Evolutionary conservation across 345 rosid species (phyloP).

Genomic region (Toxicodendron radicans): DNA sequence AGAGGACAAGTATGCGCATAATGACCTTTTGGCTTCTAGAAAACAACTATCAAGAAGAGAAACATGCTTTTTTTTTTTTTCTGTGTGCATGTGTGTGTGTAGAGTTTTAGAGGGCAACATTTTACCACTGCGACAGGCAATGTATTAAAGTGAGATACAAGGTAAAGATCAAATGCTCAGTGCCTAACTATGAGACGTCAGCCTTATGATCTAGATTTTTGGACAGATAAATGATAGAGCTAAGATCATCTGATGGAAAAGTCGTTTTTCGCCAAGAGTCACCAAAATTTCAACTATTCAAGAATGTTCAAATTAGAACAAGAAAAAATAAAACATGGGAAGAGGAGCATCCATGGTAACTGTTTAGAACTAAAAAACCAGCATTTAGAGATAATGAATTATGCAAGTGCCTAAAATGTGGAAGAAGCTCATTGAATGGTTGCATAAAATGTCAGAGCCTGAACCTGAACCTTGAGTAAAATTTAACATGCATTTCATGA

Average conservation of each 20-base stretch:
- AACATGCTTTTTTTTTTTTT: neutral
- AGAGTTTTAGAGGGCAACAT: neutral
- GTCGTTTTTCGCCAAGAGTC: neutral
- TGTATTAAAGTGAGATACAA: neutral
- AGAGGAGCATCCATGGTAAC: neutral
- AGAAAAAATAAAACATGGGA: neutral
- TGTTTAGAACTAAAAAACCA: neutral
- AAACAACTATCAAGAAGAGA: neutral
- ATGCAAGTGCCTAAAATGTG: neutral
- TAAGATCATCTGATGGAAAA: too few species aligned
- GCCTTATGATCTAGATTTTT: too few species aligned
- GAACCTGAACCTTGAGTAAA: neutral
- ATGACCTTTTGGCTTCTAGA: neutral
- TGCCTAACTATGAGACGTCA: too few species aligned
- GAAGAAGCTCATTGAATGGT: conserved; percentile 2
- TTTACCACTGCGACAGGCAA: neutral
- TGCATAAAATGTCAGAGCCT: neutral
- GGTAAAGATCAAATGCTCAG: neutral
- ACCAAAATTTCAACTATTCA: neutral
- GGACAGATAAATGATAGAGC: too few species aligned
- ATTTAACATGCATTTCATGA: neutral
- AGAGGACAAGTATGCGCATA: neutral
- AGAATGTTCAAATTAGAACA: neutral
- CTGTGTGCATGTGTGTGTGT: too few species aligned
- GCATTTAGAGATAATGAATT: neutral